phyloP scores from a whole-genome alignment of 2,329 filamentous ascomycete genomes.

The Nannizziopsis arthrosporioides region DNA sequence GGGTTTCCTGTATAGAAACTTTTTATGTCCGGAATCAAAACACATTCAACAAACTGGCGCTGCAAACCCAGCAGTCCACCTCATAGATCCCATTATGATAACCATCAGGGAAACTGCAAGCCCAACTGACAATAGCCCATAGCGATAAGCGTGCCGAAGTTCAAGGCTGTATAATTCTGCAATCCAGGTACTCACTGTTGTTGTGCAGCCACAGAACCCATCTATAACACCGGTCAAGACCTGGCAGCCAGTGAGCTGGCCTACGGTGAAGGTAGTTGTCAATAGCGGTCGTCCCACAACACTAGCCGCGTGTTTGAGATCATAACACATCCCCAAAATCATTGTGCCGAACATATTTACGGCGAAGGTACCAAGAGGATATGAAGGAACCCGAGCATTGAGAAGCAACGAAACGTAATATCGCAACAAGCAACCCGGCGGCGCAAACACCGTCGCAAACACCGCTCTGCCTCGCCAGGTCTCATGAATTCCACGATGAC shows the following conservation, averaged over 20 bases:
- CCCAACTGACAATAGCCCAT: conserved; percentile 39
- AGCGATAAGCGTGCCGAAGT: conserved; percentile 50
- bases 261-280: conserved; percentile 26
- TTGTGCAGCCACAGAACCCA: conserved; percentile 56
- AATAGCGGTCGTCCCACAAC: conserved; percentile 32
- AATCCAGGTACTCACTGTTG: conserved; percentile 58
- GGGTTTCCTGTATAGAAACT: too few species aligned
- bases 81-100: conserved; percentile 45
- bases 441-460: conserved; percentile 72
- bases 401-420: conserved; percentile 61
- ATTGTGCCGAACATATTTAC: conserved; percentile 70
- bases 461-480: conserved; percentile 64
- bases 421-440: conserved; percentile 61
- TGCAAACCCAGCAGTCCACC: conserved; percentile 39
- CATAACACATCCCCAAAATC: conserved; percentile 63
- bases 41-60: conserved; percentile 22
- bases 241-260: conserved; percentile 48
- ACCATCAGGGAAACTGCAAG: conserved; percentile 40
- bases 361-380: conserved; percentile 75
- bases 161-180: conserved; percentile 46
- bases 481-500: conserved; percentile 32
- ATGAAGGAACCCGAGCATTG: conserved; percentile 55
- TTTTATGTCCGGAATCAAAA: too few species aligned
- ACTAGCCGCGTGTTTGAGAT: conserved; percentile 56
- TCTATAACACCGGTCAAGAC: conserved; percentile 55